Percentiles rank a stretch among this genome's conserved stretches.
These are phyloP conservation scores for Decorospora gaudefroyi DNA, from an alignment of 2,329 filamentous ascomycete genomes.

Conservation along the genomic window DNA sequence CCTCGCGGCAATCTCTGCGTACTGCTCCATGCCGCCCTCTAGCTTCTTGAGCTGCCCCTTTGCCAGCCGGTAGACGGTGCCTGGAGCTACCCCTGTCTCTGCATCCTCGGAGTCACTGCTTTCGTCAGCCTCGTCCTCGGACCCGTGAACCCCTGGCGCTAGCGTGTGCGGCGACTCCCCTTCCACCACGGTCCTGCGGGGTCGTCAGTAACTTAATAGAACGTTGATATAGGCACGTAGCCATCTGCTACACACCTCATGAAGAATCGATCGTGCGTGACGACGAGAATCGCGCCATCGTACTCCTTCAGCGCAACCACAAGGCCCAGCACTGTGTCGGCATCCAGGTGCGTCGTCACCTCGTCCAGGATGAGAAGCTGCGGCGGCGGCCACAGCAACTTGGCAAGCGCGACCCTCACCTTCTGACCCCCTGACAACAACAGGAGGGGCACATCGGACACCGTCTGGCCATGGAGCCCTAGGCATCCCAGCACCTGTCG, in stretches of 20 bases:
- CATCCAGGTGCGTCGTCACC: slow-evolving; percentile 83
- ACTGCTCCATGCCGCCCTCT: slow-evolving; percentile 47
- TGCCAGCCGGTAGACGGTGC: slow-evolving; percentile 43
- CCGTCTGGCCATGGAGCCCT: slow-evolving; percentile 70
- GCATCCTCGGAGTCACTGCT: slow-evolving; percentile 53
- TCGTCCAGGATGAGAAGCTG: slow-evolving; percentile 79
- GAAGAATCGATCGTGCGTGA: slow-evolving; percentile 84
- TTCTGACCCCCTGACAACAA: slow-evolving; percentile 78
- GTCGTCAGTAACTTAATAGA: slow-evolving; percentile 16
- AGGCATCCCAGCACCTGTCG: slow-evolving; percentile 69
- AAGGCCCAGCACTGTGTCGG: slow-evolving; percentile 75
- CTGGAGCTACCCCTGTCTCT: slow-evolving; percentile 53
- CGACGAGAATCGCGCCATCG: slow-evolving; percentile 74
- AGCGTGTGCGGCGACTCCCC: slow-evolving; percentile 54
- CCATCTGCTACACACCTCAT: slow-evolving; percentile 63
- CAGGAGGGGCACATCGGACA: slow-evolving; percentile 72
- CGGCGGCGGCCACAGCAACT: slow-evolving; percentile 68
- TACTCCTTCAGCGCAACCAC: slow-evolving; percentile 68
- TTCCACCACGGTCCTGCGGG: slow-evolving; percentile 67
- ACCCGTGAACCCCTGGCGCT: slow-evolving; percentile 48
- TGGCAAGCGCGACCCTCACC: slow-evolving; percentile 66
- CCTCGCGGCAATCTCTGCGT: slow-evolving; percentile 44
- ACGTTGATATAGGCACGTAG: no score
- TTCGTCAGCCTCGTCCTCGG: slow-evolving; percentile 49
- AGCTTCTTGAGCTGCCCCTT: slow-evolving; percentile 44